These are phyloP conservation scores for Echium plantagineum DNA, from an alignment of 257 asterid genomes.

Conservation along the genomic window DNA sequence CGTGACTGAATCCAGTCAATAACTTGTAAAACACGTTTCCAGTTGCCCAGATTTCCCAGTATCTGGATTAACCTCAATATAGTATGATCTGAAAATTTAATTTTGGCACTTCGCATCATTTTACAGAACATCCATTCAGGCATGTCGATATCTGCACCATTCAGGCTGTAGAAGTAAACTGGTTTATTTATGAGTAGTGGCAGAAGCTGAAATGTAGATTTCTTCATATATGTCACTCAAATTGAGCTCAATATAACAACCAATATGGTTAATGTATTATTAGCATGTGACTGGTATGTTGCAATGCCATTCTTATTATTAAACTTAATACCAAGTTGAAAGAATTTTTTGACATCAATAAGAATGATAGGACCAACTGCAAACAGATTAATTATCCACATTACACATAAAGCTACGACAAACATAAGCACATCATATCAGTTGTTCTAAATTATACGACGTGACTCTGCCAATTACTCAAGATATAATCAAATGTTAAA, in stretches of 20 bases:
- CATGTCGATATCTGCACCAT: conserved; percentile 96
- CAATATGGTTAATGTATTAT: neutral
- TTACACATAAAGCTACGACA: neutral
- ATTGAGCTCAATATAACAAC: neutral
- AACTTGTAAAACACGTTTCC: conserved; percentile 90
- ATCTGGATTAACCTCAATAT: conserved; percentile 74
- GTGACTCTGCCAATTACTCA: neutral
- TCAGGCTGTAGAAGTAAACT: conserved; percentile 82
- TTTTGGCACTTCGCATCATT: conserved; percentile 76
- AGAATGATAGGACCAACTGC: too few relatives aligned
- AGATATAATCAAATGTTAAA: neutral
- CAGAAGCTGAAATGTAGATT: conserved; percentile 9
- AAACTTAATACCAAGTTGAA: neutral
- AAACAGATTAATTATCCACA: neutral
- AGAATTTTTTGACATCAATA: too few relatives aligned
- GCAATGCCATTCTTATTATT: neutral
- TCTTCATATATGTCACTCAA: neutral
- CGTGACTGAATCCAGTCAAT: conserved; percentile 84
- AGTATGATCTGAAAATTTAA: conserved; percentile 86
- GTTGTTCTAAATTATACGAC: neutral
- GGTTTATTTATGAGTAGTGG: conserved; percentile 29
- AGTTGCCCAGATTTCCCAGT: conserved; percentile 80
- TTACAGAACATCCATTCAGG: conserved; percentile 95
- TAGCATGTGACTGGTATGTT: neutral
- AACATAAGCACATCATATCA: neutral